These are phyloP conservation scores for Populus alba DNA, from an alignment of 345 rosid genomes.

Conservation along the genomic window DNA sequence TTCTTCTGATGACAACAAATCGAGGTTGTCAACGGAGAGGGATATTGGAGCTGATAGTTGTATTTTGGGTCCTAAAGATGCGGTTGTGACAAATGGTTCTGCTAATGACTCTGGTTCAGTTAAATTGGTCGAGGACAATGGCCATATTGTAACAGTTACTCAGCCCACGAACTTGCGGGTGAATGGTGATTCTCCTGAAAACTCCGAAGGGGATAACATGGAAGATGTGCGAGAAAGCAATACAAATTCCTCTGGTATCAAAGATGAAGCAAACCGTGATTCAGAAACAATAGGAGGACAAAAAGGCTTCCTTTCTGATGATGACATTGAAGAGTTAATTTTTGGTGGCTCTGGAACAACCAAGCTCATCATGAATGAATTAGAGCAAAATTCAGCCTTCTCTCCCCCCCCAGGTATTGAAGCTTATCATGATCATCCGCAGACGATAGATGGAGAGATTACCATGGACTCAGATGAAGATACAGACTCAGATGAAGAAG, in stretches of 20 bases:
- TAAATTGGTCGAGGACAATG: conserved; percentile 1
- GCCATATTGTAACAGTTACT: neutral
- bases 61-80: conserved; percentile 18
- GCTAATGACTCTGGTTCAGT: conserved; percentile 19
- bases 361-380: conserved; percentile 11
- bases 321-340: conserved; percentile 27
- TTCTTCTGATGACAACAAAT: conserved; percentile 5
- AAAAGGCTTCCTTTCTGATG: conserved; percentile 26
- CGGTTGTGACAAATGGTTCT: conserved; percentile 5
- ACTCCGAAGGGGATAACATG: conserved; percentile 5
- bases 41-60: conserved; percentile 4
- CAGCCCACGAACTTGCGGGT: neutral
- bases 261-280: conserved; percentile 12
- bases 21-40: neutral
- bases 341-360: conserved; percentile 24
- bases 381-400: conserved; percentile 4
- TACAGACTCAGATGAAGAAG: conserved; percentile 77
- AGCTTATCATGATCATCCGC: conserved; percentile 50
- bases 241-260: neutral
- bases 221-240: conserved; percentile 7
- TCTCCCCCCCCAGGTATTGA: conserved; percentile 8
- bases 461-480: conserved; percentile 57
- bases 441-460: conserved; percentile 73
- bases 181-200: conserved; percentile 5
- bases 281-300: conserved; percentile 9